Conservation (phyloP, 345 rosid species). For the Rhodomyrtus tomentosa region DNA sequence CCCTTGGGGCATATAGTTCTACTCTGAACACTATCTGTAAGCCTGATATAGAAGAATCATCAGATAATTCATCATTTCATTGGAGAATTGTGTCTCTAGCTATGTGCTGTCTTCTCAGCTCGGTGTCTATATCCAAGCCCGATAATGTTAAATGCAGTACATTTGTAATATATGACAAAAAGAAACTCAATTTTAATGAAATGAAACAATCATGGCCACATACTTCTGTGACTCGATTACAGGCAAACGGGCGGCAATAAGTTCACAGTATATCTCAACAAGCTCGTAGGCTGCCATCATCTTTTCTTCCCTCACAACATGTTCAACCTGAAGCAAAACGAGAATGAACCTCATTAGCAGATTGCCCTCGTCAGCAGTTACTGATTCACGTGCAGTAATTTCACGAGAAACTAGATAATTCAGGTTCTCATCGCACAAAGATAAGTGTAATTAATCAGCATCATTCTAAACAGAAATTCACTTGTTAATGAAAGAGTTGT, state of each 20-base stretch:
- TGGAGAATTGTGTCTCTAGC: not conserved
- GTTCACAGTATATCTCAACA: constrained; percentile 75
- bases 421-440: not conserved
- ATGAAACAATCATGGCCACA: not conserved
- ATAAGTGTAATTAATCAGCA: not conserved
- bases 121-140: not conserved
- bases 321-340: constrained; percentile 54
- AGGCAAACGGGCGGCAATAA: constrained; percentile 65
- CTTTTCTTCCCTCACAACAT: constrained; percentile 89
- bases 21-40: not conserved
- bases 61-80: not conserved
- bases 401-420: not conserved
- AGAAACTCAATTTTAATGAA: not conserved
- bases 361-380: not conserved
- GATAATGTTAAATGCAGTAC: not conserved
- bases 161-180: not conserved
- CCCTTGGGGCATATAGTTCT: not conserved
- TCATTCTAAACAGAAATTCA: not conserved
- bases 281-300: constrained; percentile 77
- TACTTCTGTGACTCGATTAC: constrained; percentile 90
- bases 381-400: not conserved
- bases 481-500: not conserved
- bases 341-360: not conserved
- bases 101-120: not conserved
- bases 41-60: not conserved